These are phyloP conservation scores for Astragalus glycyphyllos DNA, from an alignment of 306 rosid species.

Conservation along the genomic window DNA sequence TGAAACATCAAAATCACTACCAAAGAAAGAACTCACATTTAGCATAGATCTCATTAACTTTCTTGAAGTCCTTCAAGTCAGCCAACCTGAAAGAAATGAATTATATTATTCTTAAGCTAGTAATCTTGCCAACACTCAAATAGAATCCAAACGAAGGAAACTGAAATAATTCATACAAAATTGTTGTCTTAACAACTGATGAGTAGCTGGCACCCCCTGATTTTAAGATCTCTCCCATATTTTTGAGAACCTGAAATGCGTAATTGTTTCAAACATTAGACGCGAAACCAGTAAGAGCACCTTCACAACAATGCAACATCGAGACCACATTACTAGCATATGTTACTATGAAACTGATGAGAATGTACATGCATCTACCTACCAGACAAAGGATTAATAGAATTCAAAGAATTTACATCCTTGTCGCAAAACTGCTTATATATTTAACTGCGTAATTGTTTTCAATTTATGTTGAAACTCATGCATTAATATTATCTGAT, in stretches of 20 bases:
- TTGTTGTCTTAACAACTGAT: conserved; percentile 94
- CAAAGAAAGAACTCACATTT: conserved; percentile 82
- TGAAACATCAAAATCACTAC: conserved; percentile 35
- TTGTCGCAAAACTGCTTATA: background rate
- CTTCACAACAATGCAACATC: conserved; percentile 6
- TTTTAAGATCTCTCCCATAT: conserved; percentile 92
- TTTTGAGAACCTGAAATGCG: conserved; percentile 71
- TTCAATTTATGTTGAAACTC: conserved; percentile 11
- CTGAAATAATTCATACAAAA: conserved; percentile 59
- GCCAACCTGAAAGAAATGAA: conserved; percentile 80
- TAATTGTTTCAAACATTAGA: conserved; percentile 25
- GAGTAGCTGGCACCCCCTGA: conserved; percentile 79
- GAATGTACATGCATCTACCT: background rate
- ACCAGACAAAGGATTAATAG: conserved; percentile 24
- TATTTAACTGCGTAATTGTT: background rate
- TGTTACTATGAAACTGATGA: background rate
- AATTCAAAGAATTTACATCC: conserved; percentile 1
- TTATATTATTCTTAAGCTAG: background rate
- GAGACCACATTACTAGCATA: background rate
- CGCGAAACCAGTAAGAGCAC: background rate
- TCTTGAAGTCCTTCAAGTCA: conserved; percentile 94
- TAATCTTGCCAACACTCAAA: conserved; percentile 10
- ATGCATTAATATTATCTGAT: background rate
- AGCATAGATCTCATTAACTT: conserved; percentile 92
- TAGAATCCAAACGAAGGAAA: conserved; percentile 20